Base-by-base conservation (phyloP, 1,284 basidiomycete species). In the Boletellus sp. region DNA sequence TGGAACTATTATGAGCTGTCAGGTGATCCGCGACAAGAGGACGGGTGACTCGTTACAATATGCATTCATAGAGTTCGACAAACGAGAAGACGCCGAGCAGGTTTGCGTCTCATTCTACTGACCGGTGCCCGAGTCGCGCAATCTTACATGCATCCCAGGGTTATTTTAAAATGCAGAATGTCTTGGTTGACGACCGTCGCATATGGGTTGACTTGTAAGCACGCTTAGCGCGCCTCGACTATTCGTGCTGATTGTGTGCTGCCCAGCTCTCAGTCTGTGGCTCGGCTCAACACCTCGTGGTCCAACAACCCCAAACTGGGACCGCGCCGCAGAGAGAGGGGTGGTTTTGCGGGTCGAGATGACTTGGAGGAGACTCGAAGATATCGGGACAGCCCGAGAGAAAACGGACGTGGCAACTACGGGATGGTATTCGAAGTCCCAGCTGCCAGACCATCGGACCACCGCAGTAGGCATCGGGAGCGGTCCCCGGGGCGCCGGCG, bases 121-220 rank as follows among this genome's bases (percentile, higher is more conserved):
- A 42, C 21, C 30, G 19, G 2, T 15, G 21, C 38, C 36, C 15
- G 22, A 12, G 37, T 22, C 12, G 30, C 12, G 30, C 43, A 45
- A 44, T 16, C 51, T 60, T 28, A 53, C 53, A 30, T 33, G 15
- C 21, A 33, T 10, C 49, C 8, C 56, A 93, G 86, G 96, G 93
- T 15, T 99, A 99, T 71, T 95, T 97, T 76, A 99, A 98, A 71
- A 99, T 99, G 96, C 96, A 99, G 70, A 98, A 97, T 64, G 96
- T 99, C 0, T 76, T 99, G 8, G 91, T 99, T n/a, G 96, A 99
- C 68, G 97, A 99, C 70, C 82, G 95, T 16, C 83, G 97, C 19
- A 99, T 99, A 67, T 98, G 96, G 91, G 96, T 99, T 56, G 95
- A 97, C 72, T 97, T 98, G 86, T 89, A 58, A 58, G 52, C 36